Evolutionary conservation across 2,329 filamentous ascomycete species (phyloP).

Genomic region (Cucurbitaria berberidis): DNA sequence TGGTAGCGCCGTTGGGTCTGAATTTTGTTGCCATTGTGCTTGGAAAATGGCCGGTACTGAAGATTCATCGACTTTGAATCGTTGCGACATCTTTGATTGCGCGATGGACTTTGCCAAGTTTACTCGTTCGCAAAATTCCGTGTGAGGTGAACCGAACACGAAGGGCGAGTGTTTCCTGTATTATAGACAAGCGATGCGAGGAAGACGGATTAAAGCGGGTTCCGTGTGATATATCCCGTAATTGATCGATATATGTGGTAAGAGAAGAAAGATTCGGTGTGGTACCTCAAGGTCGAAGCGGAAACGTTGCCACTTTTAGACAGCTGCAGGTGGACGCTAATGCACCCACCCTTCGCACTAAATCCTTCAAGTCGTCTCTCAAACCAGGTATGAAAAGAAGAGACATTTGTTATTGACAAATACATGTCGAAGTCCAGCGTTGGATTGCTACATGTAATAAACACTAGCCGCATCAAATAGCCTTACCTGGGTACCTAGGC

Average conservation of each 20-base stretch:
- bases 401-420: too few relatives aligned
- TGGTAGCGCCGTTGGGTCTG: slow-evolving; percentile 43
- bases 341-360: not conserved
- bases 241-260: not conserved
- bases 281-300: not conserved
- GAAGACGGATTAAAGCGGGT: not conserved
- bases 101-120: not conserved
- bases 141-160: not conserved
- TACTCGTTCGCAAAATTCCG: not conserved
- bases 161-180: not conserved
- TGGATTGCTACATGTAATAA: too few relatives aligned
- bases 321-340: not conserved
- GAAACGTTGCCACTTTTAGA: not conserved
- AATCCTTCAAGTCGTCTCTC: too few relatives aligned
- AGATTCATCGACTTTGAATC: slow-evolving; percentile 22
- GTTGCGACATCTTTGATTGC: not conserved
- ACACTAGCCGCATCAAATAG: too few relatives aligned
- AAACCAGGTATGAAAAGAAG: too few relatives aligned
- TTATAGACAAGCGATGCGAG: not conserved
- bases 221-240: not conserved
- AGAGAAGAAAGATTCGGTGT: not conserved
- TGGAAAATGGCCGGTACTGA: slow-evolving; percentile 42
- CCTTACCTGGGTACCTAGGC: too few relatives aligned
- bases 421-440: too few relatives aligned
- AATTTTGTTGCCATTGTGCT: slow-evolving; percentile 35